These are phyloP conservation scores for Triticum monococcum DNA, from an alignment of 176 grass and related monocot genomes.

Conservation along the genomic window DNA sequence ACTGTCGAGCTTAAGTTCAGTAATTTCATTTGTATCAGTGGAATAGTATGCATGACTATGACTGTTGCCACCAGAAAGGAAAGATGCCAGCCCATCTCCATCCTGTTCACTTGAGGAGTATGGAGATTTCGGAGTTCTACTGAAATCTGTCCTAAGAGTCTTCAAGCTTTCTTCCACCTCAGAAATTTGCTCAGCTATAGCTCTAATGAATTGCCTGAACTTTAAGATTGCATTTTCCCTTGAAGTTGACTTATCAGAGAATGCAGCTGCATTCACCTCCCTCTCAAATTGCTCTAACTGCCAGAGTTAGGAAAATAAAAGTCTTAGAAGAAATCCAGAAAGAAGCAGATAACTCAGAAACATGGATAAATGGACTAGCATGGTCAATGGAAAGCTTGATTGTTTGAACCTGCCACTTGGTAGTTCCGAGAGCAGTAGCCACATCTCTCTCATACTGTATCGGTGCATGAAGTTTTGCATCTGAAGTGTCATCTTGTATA, in stretches of 20 bases:
- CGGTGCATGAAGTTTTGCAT: conserved; percentile 47
- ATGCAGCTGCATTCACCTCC: conserved; percentile 66
- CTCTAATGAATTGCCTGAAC: conserved; percentile 80
- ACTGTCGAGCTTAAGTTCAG: conserved; percentile 56
- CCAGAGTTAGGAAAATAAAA: conserved; percentile 31
- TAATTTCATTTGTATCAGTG: conserved; percentile 53
- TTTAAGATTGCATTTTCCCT: conserved; percentile 86
- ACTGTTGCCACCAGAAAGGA: conserved; percentile 55
- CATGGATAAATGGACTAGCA: neutral
- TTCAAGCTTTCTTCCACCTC: conserved; percentile 59
- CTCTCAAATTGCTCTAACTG: conserved; percentile 93
- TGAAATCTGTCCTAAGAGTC: conserved; percentile 36
- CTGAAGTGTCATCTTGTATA: conserved; percentile 42
- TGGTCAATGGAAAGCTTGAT: conserved; percentile 16
- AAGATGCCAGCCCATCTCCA: conserved; percentile 65
- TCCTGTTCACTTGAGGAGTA: conserved; percentile 68
- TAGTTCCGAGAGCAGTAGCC: conserved; percentile 70
- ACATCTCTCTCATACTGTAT: conserved; percentile 72
- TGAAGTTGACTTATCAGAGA: conserved; percentile 72
- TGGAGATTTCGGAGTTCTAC: conserved; percentile 45
- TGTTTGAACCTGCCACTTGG: conserved; percentile 77
- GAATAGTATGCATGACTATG: conserved; percentile 32
- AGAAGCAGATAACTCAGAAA: conserved; percentile 3
- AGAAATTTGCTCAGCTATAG: conserved; percentile 66
- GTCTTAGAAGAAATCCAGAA: conserved; percentile 27